These are phyloP conservation scores for Populus pruinosa DNA, from an alignment of 345 rosid genomes.

Conservation along the genomic window DNA sequence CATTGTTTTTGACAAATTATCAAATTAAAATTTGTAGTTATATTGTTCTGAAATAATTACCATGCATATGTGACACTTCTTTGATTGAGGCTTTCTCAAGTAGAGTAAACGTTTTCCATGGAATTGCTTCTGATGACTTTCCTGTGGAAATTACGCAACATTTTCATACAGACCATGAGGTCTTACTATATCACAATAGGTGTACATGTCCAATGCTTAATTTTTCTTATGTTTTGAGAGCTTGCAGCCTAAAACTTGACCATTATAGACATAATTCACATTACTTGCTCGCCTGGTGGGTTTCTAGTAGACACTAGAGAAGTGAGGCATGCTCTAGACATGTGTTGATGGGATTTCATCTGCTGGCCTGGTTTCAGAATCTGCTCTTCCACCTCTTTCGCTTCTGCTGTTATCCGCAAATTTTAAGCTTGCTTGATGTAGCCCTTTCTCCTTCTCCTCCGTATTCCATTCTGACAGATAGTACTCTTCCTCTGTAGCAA, in stretches of 20 bases:
- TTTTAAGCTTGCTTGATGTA: slow-evolving; percentile 58
- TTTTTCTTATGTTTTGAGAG: not conserved
- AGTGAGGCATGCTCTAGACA: slow-evolving; percentile 16
- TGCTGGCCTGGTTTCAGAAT: slow-evolving; percentile 11
- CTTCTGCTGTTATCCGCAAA: slow-evolving; percentile 67
- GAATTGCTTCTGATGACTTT: not conserved
- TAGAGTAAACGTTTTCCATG: not conserved
- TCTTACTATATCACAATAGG: not conserved
- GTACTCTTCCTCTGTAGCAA: slow-evolving; percentile 66
- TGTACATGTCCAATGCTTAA: not conserved
- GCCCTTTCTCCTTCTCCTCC: slow-evolving; percentile 43
- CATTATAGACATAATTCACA: not conserved
- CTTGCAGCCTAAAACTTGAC: not conserved
- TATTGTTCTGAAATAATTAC: not conserved
- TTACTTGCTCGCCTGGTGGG: not conserved
- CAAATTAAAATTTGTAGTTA: not conserved
- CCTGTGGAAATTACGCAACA: not conserved
- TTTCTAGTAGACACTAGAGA: not conserved
- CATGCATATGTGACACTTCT: not conserved
- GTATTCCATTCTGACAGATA: slow-evolving; percentile 70
- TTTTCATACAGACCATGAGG: not conserved
- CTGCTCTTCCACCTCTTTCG: slow-evolving; percentile 51
- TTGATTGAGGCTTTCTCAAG: not conserved
- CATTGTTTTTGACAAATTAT: too few relatives aligned
- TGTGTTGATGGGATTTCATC: slow-evolving; percentile 6